These are phyloP conservation scores for Aureobasidium sp. DNA, from an alignment of 2,329 filamentous ascomycete genomes.

Conservation along the genomic window DNA sequence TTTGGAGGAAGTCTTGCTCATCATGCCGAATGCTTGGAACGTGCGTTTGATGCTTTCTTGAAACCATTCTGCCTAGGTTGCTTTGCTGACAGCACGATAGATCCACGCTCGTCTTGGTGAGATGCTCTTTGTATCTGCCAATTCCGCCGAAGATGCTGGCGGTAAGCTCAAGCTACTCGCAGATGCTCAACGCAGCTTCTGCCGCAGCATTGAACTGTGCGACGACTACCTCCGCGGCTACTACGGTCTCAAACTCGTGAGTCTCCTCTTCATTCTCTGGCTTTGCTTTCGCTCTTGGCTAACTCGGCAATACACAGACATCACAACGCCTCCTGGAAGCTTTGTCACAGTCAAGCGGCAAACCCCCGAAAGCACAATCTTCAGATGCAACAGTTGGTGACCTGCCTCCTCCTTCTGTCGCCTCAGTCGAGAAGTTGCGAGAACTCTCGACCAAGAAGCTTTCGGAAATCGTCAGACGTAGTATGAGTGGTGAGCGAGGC, in stretches of 20 bases:
- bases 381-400: conserved; percentile 29
- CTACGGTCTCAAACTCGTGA: conserved; percentile 70
- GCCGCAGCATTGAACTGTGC: conserved; percentile 85
- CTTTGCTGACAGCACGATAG: conserved; percentile 24
- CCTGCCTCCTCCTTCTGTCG: conserved; percentile 45
- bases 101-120: conserved; percentile 84
- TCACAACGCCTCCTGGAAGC: conserved; percentile 23
- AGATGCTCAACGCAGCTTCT: conserved; percentile 76
- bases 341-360: conserved; percentile 17
- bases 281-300: not conserved
- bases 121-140: conserved; percentile 60
- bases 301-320: conserved; percentile 4
- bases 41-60: conserved; percentile 42
- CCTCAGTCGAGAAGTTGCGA: conserved; percentile 59
- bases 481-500: conserved; percentile 50
- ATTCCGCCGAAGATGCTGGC: conserved; percentile 28
- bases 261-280: not conserved
- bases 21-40: conserved; percentile 92
- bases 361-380: conserved; percentile 21
- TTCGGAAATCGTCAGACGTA: conserved; percentile 63
- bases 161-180: conserved; percentile 45
- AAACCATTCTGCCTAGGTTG: not conserved
- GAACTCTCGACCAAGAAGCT: conserved; percentile 66
- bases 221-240: conserved; percentile 87
- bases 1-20: conserved; percentile 79